A percentile compares a stretch with the other conserved stretches of the same genome.
Conservation (phyloP, 2,329 filamentous ascomycete species). For the Verticillium zaregamsianum region DNA sequence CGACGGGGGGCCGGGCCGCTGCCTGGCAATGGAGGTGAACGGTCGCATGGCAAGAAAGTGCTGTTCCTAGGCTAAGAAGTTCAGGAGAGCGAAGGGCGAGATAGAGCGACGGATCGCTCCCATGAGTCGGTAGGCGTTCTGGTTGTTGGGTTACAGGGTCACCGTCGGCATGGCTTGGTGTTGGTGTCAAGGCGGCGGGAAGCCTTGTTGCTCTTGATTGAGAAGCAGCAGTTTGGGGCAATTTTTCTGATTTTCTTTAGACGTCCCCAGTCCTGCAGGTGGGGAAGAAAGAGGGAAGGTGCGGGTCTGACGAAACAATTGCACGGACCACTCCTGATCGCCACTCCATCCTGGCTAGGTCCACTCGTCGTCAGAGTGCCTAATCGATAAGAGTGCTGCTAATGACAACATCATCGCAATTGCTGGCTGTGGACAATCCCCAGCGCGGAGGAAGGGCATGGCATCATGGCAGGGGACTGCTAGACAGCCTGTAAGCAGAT, state of each 20-base stretch:
- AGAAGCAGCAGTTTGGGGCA: neutral
- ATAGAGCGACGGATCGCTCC: neutral
- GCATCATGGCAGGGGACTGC: too few species aligned
- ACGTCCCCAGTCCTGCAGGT: neutral
- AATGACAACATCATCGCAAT: too few species aligned
- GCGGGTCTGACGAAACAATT: neutral
- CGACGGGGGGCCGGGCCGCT: constrained; percentile 25
- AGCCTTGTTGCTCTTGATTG: neutral
- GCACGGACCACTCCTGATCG: neutral
- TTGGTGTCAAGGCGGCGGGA: neutral
- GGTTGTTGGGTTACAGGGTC: neutral
- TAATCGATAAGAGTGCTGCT: neutral
- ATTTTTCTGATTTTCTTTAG: neutral
- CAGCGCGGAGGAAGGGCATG: too few species aligned
- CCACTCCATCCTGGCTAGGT: neutral
- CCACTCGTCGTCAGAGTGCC: neutral
- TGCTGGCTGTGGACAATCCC: too few species aligned
- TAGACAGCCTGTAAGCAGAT: too few species aligned
- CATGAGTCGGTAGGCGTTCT: neutral
- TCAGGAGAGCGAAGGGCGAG: neutral
- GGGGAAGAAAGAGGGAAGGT: neutral
- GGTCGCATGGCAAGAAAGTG: constrained; percentile 23
- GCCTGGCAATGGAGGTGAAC: constrained; percentile 29
- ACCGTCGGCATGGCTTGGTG: neutral
- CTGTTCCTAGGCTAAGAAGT: neutral